A percentile compares a stretch with the other conserved stretches of the same genome.
Evolutionary conservation across 192 early-diverging fungal genomes (phyloP).

Genomic region (Dissophora globulifera): DNA sequence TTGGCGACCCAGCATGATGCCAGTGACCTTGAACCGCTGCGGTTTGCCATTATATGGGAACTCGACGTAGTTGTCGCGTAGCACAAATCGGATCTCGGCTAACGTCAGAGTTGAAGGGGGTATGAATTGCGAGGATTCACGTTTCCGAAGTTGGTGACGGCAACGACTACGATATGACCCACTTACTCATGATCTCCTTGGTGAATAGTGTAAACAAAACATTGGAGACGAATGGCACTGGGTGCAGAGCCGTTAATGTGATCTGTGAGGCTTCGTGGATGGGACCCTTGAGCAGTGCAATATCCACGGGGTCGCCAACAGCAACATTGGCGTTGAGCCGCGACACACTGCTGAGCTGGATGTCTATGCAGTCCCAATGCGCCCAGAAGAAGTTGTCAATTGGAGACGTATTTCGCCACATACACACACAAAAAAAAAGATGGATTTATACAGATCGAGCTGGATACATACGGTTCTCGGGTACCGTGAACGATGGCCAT

Average conservation of each 20-base stretch:
- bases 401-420: background rate
- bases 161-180: background rate
- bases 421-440: too few species aligned
- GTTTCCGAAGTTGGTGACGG: background rate
- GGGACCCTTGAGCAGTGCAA: conserved; percentile 26
- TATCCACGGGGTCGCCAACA: conserved; percentile 56
- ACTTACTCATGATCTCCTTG: conserved; percentile 74
- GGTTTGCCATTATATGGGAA: conserved; percentile 64
- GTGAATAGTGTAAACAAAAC: conserved; percentile 61
- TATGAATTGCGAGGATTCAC: too few species aligned
- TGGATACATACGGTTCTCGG: conserved; percentile 49
- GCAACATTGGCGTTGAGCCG: conserved; percentile 59
- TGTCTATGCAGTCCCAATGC: too few species aligned
- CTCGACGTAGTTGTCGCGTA: conserved; percentile 60
- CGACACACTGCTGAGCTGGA: conserved; percentile 59
- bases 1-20: conserved; percentile 20
- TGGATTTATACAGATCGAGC: too few species aligned
- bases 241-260: conserved; percentile 50
- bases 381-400: too few species aligned
- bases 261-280: conserved; percentile 56
- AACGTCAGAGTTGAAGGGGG: too few species aligned
- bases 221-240: conserved; percentile 55
- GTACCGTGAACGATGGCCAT: conserved; percentile 65
- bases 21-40: conserved; percentile 56
- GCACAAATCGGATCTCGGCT: conserved; percentile 71